These are phyloP conservation scores for Vitellaria paradoxa DNA, from an alignment of 179 eudicot species.

Conservation along the genomic window DNA sequence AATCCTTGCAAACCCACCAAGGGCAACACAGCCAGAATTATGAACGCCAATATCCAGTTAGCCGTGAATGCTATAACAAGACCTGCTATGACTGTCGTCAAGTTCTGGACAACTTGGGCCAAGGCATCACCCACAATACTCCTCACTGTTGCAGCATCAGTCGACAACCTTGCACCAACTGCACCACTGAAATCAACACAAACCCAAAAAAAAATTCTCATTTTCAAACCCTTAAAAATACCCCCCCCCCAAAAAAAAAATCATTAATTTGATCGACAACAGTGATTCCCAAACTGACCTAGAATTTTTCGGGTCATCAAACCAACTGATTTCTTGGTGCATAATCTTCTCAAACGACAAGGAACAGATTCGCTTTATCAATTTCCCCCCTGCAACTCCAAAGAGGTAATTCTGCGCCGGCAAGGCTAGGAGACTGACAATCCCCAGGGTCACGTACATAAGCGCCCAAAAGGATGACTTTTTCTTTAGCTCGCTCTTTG, in stretches of 20 bases:
- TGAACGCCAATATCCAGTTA: constrained; percentile 71
- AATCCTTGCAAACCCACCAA: constrained; percentile 64
- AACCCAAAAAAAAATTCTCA: too few species aligned
- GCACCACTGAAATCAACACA: constrained; percentile 57
- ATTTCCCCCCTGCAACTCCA: constrained; percentile 72
- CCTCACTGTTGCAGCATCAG: constrained; percentile 70
- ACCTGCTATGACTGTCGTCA: constrained; percentile 61
- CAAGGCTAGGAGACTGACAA: constrained; percentile 31
- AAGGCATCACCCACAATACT: constrained; percentile 80
- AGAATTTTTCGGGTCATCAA: constrained; percentile 77
- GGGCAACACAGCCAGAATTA: constrained; percentile 57
- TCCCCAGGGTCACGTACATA: constrained; percentile 38
- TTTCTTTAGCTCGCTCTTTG: constrained; percentile 33
- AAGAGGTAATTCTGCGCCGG: constrained; percentile 66
- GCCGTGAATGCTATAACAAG: constrained; percentile 71
- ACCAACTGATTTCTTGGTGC: constrained; percentile 87
- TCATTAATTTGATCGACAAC: too few species aligned
- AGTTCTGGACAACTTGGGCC: constrained; percentile 60
- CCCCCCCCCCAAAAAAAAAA: too few species aligned
- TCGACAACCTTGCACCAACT: constrained; percentile 76
- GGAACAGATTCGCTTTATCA: constrained; percentile 58
- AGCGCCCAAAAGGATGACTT: constrained; percentile 65
- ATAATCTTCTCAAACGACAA: constrained; percentile 66
- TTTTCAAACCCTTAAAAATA: too few species aligned
- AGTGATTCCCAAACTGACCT: constrained; percentile 36